Evolutionary conservation across 495 filamentous ascomycete genomes (phyloP), one percentile per base, ranked within the genome.

Genomic region (Aspergillus egyptiacus): DNA sequence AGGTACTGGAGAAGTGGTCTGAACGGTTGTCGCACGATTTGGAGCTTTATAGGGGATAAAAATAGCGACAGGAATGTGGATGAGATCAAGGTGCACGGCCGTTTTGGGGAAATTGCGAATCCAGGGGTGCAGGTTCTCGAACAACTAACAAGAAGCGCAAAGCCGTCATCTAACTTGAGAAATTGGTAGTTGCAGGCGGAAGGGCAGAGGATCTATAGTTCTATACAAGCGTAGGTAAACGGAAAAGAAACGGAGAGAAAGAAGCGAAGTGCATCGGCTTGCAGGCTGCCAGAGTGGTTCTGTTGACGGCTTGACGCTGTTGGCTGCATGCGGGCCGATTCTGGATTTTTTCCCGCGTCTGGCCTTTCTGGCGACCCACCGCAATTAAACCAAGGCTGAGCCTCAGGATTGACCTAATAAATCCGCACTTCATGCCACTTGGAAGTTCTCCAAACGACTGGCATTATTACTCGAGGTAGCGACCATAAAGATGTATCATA

Each of bases 311-410:
- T 20, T 46, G 20, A 18, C 8, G 30, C 15, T 33, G 31, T 22
- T 22, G 19, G 31, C 28, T 47, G 56, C 51, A 55, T 59, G 56
- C 56, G 56, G 56, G 56, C 51, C 51, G 28, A 20, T 20, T 31
- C 9, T n/a, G n/a, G n/a, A n/a, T 18, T 32, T 43, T 35, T 46
- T 46, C 35, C 31, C 19, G 9, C 30, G 34, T 15, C 42, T 30
- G 40, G 40, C 25, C 14, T 43, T 25, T 9, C 14, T 2, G n/a
- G 19, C 1, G 38, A 41, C 38, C 38, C 38, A 41, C 38, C 23
- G n/a, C 23, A 24, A 25, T 41, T 24, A 19, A 19, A 40, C 4
- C n/a, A n/a, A 31, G 30, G 10, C 36, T 4, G 19, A 37, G 34
- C 17, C 34, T 35, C 33, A 15, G 33, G n/a, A n/a, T n/a, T n/a